These are phyloP conservation scores for Eimeria maxima DNA, from an alignment of 169 alveolate species.

Conservation along the genomic window DNA sequence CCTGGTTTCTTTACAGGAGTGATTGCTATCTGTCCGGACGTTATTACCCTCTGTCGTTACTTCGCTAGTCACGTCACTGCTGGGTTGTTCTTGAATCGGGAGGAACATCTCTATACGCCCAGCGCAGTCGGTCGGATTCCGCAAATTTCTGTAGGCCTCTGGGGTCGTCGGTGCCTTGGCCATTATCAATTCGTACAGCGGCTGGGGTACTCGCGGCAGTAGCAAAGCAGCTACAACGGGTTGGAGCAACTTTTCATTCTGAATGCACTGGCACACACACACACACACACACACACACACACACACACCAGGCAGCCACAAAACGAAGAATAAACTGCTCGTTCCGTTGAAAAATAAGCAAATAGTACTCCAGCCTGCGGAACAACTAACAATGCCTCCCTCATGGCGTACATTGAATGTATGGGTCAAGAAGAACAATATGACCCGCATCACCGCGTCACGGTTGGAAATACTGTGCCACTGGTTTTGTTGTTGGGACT, in stretches of 20 bases:
- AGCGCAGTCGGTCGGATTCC: slow-evolving; percentile 60
- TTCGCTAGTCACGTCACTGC: background rate
- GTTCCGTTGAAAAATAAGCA: background rate
- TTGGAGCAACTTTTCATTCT: slow-evolving; percentile 37
- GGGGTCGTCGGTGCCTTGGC: slow-evolving; percentile 49
- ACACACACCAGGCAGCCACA: background rate
- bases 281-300: background rate
- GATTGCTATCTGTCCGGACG: background rate
- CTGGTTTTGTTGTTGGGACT: background rate
- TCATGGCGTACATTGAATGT: slow-evolving; percentile 59
- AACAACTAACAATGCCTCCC: background rate
- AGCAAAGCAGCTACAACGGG: slow-evolving; percentile 45
- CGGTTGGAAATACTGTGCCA: background rate
- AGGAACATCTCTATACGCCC: slow-evolving; percentile 47
- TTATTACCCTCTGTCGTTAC: background rate
- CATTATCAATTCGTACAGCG: slow-evolving; percentile 36
- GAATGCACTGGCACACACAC: slow-evolving; percentile 60
- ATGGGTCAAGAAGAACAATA: slow-evolving; percentile 60
- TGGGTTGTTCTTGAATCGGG: slow-evolving; percentile 29
- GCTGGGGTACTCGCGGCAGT: slow-evolving; percentile 25
- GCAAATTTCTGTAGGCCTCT: slow-evolving; percentile 45
- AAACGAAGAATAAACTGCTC: background rate
- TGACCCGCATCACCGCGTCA: slow-evolving; percentile 32
- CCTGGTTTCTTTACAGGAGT: background rate
- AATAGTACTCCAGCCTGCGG: background rate